Percentiles rank a stretch among this genome's conserved stretches.
Evolutionary conservation across 2,329 filamentous ascomycete genomes (phyloP).

Genomic region (Ophiosphaerella korrae): DNA sequence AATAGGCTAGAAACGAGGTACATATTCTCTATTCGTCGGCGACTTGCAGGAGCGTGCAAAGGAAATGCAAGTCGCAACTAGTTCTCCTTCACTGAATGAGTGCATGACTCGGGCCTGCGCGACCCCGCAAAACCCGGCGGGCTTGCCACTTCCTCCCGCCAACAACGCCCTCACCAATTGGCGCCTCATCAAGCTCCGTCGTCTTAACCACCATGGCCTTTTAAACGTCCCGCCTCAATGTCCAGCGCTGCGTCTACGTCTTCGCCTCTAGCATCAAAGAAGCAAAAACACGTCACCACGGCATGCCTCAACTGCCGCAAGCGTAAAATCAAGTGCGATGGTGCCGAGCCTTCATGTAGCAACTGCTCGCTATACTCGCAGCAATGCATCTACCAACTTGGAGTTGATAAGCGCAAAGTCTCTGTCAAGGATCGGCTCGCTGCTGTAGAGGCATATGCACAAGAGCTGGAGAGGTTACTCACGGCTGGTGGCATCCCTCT

Average conservation of each 20-base stretch:
- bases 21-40: too few relatives aligned
- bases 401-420: conserved; percentile 1
- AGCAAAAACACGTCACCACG: conserved; percentile 1
- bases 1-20: too few relatives aligned
- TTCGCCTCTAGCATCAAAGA: not conserved
- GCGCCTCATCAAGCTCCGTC: not conserved
- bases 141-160: conserved; percentile 1
- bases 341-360: conserved; percentile 1
- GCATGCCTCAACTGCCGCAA: not conserved
- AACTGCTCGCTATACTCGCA: not conserved
- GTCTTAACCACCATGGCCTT: not conserved
- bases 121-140: not conserved
- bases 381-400: not conserved
- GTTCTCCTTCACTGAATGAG: not conserved
- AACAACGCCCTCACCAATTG: not conserved
- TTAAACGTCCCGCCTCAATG: not conserved
- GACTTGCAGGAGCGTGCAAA: too few relatives aligned
- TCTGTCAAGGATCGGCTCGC: conserved; percentile 1
- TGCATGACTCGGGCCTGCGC: not conserved
- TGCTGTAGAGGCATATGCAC: not conserved
- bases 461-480: not conserved
- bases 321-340: conserved; percentile 1
- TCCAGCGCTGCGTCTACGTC: not conserved
- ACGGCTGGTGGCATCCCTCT: not conserved
- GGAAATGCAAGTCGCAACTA: too few relatives aligned